Conservation (phyloP, 345 rosid species). For the Linum lewisii region DNA sequence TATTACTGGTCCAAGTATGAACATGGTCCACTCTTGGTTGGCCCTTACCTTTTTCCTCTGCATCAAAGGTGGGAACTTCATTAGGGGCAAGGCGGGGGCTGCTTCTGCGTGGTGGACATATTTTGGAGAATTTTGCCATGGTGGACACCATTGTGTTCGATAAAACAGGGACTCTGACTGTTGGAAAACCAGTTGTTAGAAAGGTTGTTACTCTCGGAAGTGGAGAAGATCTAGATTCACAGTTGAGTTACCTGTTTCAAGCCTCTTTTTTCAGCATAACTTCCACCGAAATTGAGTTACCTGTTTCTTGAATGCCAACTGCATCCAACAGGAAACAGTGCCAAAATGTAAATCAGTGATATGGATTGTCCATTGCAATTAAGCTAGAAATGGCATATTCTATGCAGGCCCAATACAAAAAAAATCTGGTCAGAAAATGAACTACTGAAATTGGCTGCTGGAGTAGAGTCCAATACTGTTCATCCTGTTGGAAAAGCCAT, state of each 20-base stretch:
- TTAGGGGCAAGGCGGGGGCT: slow-evolving; percentile 88
- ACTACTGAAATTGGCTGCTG: slow-evolving; percentile 76
- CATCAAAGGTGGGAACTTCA: slow-evolving; percentile 77
- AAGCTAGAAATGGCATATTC: slow-evolving; percentile 12
- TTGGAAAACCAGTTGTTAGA: slow-evolving; percentile 85
- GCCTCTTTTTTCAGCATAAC: neutral
- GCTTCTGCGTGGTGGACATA: slow-evolving; percentile 86
- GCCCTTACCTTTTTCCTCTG: neutral
- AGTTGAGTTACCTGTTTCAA: slow-evolving; percentile 47
- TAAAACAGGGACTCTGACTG: slow-evolving; percentile 89
- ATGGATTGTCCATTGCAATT: slow-evolving; percentile 3
- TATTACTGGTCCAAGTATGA: neutral
- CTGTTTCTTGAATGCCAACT: neutral
- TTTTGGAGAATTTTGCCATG: slow-evolving; percentile 79
- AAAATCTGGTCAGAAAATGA: slow-evolving; percentile 52
- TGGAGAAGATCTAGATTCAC: slow-evolving; percentile 23
- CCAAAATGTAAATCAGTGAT: neutral
- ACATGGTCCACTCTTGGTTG: neutral
- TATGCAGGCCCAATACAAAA: slow-evolving; percentile 37
- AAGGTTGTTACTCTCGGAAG: slow-evolving; percentile 41
- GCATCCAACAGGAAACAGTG: neutral
- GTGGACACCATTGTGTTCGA: slow-evolving; percentile 78
- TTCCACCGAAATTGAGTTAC: neutral
- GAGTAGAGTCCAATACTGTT: slow-evolving; percentile 79
- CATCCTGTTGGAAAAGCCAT: slow-evolving; percentile 98